Base-by-base conservation (phyloP, 2,329 filamentous ascomycete species). In the Rosellinia necatrix region DNA sequence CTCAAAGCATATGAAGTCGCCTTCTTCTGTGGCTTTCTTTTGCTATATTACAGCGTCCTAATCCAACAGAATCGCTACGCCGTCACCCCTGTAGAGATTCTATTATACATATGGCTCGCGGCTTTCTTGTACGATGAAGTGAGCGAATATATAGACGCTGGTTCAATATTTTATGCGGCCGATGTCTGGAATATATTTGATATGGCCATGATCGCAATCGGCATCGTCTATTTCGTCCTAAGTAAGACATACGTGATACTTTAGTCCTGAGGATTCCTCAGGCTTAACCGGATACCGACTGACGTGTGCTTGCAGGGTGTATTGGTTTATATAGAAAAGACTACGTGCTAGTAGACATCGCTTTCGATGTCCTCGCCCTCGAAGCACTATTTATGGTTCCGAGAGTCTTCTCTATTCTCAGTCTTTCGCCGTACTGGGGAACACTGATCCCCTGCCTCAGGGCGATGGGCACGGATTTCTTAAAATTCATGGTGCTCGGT, bases 391-490 rank as follows among this genome's bases (percentile, higher is more conserved):
- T 97, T 71, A 87, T 97, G 73, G 89, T 96, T 17, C 92, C 92
- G 13, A 87, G 90, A 58, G 89, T 96, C 64, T 96, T 89, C 75
- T 96, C 92, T 12, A 82, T 97, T 49, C 80, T 96, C 60, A 93
- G 89, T 69, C 74, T 97, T 61, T 91, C 91, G 66, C 90, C 91
- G 1, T 96, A 96, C 70, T 97, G 94, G 81, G 92, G 91, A 37
- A 94, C 89, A 1, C 73, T 94, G 44, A 92, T 97, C 57, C 92
- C 92, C 0, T 96, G 92, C 61, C 80, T 97, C 47, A 94, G 94
- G 70, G 91, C 93, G 71, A 97, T 97, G 92, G 89, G 89, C 34
- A 93, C 92, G 72, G 91, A 96, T 70, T 96, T 96, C 70, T 56
- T 73, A 13, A 89, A 89, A 64, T 90, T 93, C 56, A 77, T 82